Evolutionary conservation across 2,329 filamentous ascomycete species (phyloP).

Genomic region (Cytospora schulzeri): DNA sequence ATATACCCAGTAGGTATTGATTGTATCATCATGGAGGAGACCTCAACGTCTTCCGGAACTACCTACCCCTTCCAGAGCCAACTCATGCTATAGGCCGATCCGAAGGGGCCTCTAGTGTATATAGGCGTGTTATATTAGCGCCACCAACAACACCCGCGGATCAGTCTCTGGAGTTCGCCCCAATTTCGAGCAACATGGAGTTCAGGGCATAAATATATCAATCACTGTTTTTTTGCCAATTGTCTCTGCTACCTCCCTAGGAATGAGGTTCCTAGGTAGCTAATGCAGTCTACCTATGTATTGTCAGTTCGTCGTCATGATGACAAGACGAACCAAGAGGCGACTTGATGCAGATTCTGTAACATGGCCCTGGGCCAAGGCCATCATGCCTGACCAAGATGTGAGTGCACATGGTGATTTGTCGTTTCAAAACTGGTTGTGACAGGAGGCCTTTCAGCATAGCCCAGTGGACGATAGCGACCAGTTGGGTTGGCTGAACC

Average conservation of each 20-base stretch:
- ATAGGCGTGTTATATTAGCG: too few relatives aligned
- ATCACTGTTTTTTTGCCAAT: neutral
- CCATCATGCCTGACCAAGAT: conserved; percentile 9
- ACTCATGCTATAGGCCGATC: neutral
- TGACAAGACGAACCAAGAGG: conserved; percentile 33
- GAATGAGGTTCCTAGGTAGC: too few relatives aligned
- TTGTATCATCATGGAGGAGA: neutral
- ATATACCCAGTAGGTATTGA: too few relatives aligned
- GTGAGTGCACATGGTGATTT: conserved; percentile 20
- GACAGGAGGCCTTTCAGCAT: conserved; percentile 2
- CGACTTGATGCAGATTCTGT: conserved; percentile 44
- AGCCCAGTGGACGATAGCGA: neutral
- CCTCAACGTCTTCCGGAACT: conserved; percentile 6
- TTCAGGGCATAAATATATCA: neutral
- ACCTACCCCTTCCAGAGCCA: neutral
- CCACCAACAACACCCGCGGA: too few relatives aligned
- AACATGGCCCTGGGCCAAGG: conserved; percentile 33
- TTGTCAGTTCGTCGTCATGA: neutral
- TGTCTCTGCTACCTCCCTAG: neutral
- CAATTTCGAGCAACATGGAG: neutral
- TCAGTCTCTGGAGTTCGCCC: neutral
- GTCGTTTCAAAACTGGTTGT: conserved; percentile 23
- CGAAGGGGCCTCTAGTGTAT: conserved; percentile 9
- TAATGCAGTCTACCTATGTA: neutral
- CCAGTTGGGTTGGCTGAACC: neutral